Base-by-base conservation (phyloP, 768 basidiomycete genomes). In the Xerocomus brunneocitrinus region DNA sequence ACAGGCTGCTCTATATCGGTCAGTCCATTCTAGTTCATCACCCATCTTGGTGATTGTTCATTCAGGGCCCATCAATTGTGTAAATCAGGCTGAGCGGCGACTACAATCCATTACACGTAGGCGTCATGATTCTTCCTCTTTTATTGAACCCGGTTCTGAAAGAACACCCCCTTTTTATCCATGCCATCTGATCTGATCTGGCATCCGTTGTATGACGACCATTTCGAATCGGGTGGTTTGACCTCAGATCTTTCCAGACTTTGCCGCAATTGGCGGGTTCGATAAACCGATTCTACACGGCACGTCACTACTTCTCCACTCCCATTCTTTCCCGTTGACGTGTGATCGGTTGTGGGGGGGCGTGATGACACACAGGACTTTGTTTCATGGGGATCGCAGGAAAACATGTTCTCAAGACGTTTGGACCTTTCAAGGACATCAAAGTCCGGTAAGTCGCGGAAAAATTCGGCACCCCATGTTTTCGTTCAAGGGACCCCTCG, bases 1-100 rank as follows among this genome's bases (percentile, higher is more conserved):
- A 4, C 95, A 98, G 67, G 95, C 95, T 9, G 95, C 92, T 0
- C 67, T 98, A 49, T 99, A 99, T 68, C 81, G 97, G 90, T 90
- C 61, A 52, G 77, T 61, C n/a, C 19, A 24, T 25, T 35, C 36
- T 27, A 13, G 2, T 47, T 31, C 3, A 2, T n/a, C 4, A 35
- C 10, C 8, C 27, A 14, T 42, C 30, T 44, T 25, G 36, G 47
- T 24, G 25, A 27, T 63, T 5, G 9, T 43, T 27, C 25, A 19
- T 50, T n/a, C 38, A n/a, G 24, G 22, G 14, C 5, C 4, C 24
- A 27, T 19, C 36, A 12, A 56, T 31, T 12, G n/a, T 16, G 7
- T 28, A 24, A 40, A 49, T 30, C 54, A 92, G 91, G 14, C 68
- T 98, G 61, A 95, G 88, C 62, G 95, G 97, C 0, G 97, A 98